Evolutionary conservation across 257 asterid species (phyloP).

Genomic region (Hygrophila difformis): DNA sequence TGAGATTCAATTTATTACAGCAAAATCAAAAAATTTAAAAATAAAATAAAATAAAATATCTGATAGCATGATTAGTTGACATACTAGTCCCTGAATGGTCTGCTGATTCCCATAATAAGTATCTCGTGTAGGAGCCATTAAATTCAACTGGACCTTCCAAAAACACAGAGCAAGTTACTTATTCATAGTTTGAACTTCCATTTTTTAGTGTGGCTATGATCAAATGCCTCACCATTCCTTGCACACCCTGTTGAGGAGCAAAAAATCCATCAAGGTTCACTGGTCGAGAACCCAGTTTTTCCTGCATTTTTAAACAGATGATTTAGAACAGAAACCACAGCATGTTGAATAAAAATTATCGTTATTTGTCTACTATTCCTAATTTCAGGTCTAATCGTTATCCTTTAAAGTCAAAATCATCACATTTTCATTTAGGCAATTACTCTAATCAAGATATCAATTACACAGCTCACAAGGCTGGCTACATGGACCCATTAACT

Average conservation of each 20-base stretch:
- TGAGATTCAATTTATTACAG: constrained; percentile 26
- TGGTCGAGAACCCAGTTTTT: constrained; percentile 66
- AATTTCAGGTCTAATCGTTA: not conserved
- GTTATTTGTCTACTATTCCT: not conserved
- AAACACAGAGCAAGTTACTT: constrained; percentile 15
- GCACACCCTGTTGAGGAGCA: constrained; percentile 64
- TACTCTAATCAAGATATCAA: no score
- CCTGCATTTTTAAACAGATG: constrained; percentile 33
- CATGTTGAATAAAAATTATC: not conserved
- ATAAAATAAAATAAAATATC: no score
- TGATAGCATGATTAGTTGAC: constrained; percentile 24
- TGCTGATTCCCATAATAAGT: constrained; percentile 74
- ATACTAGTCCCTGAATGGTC: constrained; percentile 79
- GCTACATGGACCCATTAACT: no score
- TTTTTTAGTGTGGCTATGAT: not conserved
- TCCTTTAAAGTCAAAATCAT: not conserved
- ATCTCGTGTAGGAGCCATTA: constrained; percentile 77
- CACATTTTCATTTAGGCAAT: not conserved
- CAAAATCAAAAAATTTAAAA: no score
- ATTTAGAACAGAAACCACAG: not conserved
- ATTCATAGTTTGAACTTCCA: constrained; percentile 5
- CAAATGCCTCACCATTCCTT: constrained; percentile 64
- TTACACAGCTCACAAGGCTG: no score
- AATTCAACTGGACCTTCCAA: constrained; percentile 67
- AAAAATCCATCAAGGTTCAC: constrained; percentile 72